Base-by-base conservation (phyloP, 352 stramenopile genomes). In the Globisporangium polare region DNA sequence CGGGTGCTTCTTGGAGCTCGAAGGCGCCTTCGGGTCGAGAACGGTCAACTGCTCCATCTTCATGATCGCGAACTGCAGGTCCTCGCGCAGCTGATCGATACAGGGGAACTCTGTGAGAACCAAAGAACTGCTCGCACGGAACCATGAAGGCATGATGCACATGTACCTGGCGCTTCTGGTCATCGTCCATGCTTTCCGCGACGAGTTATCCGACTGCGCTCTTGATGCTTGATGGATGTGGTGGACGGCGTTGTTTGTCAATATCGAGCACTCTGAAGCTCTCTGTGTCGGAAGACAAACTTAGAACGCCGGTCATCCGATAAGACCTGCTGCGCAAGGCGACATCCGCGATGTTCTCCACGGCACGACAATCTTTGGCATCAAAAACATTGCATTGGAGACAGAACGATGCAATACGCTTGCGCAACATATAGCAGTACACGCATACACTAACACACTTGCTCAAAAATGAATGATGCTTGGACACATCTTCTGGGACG, bases 61-160 rank as follows among this genome's bases (percentile, higher is more conserved):
- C 63, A 90, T 75, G 52, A 92, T 86, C 7, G 83, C 83, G 63
- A 92, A 90, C 53, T 87, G 73, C 15, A 90, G 57, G 37, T 92
- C 80, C 66, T 90, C 75, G 15, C 77, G 78, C 22, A 92, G 67
- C 83, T 91, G 55, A 1, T 61, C 24, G 41, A 57, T 12, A 60
- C 58, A 5, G 56, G 0, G 62, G 29, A 35, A 8, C 29, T 35
- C 29, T 35, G 29, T 33, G 29, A 35, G 29, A 35, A 35, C 9
- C 9, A 6, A n/a, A n/a, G n/a, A n/a, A n/a, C n/a, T n/a, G n/a
- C n/a, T n/a, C n/a, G n/a, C n/a, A n/a, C n/a, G n/a, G n/a, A n/a
- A n/a, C n/a, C n/a, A n/a, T n/a, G n/a, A n/a, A n/a, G n/a, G n/a
- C n/a, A n/a, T n/a, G n/a, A n/a, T n/a, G n/a, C n/a, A n/a, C n/a